A percentile compares a stretch with the other conserved stretches of the same genome.
Conservation (phyloP, 2,329 filamentous ascomycete genomes). For the Cercospora sp. region DNA sequence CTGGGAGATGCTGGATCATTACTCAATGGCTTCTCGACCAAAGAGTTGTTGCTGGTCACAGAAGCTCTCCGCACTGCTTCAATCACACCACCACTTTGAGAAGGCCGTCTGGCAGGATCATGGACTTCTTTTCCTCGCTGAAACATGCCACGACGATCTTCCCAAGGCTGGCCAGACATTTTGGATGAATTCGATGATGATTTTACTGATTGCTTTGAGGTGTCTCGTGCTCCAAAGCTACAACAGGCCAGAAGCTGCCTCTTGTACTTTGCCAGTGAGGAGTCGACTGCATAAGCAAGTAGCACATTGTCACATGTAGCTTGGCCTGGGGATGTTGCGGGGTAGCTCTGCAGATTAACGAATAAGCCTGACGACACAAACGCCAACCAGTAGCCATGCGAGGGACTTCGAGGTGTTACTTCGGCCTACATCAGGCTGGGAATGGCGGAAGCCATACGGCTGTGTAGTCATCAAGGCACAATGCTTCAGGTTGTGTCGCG, state of each 20-base stretch:
- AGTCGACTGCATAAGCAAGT: conserved; percentile 16
- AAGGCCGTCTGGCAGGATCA: conserved; percentile 28
- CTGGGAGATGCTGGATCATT: conserved; percentile 23
- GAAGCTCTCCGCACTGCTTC: conserved; percentile 36
- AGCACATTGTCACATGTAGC: conserved; percentile 13
- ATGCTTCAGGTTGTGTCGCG: neutral
- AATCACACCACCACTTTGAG: conserved; percentile 25
- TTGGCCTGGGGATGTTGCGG: conserved; percentile 11
- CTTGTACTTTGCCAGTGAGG: conserved; percentile 10
- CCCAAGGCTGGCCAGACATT: conserved; percentile 29
- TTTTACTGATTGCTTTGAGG: neutral
- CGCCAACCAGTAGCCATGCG: neutral
- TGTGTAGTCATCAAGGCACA: conserved; percentile 5
- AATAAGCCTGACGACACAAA: conserved; percentile 5
- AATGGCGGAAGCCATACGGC: neutral
- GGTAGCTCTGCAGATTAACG: conserved; percentile 19
- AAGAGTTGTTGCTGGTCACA: conserved; percentile 22
- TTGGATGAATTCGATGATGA: neutral
- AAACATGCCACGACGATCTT: conserved; percentile 38
- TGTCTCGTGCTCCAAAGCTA: conserved; percentile 14
- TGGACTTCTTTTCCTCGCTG: conserved; percentile 39
- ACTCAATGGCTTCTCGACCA: conserved; percentile 32
- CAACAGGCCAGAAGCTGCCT: conserved; percentile 3
- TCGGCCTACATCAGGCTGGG: conserved; percentile 9
- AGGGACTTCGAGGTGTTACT: conserved; percentile 9